A percentile compares a stretch with the other conserved stretches of the same genome.
These are phyloP conservation scores for Cetraspora pellucida DNA, from an alignment of 192 early-diverging fungal genomes.

Conservation along the genomic window DNA sequence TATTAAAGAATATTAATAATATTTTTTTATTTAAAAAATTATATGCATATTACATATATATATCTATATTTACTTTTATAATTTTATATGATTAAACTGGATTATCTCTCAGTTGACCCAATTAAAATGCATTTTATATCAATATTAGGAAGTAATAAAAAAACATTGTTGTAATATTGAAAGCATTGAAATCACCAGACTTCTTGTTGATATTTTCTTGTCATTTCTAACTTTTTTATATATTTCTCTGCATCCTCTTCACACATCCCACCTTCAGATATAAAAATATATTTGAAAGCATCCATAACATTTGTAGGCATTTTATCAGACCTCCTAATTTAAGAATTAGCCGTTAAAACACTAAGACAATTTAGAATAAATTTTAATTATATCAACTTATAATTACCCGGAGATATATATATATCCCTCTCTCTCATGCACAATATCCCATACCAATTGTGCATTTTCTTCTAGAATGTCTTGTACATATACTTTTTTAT, in stretches of 20 bases:
- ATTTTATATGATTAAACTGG: no score
- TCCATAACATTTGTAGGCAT: conserved; percentile 75
- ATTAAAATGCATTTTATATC: no score
- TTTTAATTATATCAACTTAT: neutral
- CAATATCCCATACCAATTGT: conserved; percentile 62
- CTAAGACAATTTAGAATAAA: neutral
- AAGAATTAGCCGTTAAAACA: neutral
- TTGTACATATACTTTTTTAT: conserved; percentile 82
- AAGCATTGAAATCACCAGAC: conserved; percentile 81
- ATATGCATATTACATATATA: no score
- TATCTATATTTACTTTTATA: no score
- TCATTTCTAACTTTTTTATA: conserved; percentile 64
- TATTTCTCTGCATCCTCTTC: conserved; percentile 61
- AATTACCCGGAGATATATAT: conserved; percentile 76
- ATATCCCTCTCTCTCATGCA: conserved; percentile 57
- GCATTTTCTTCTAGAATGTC: conserved; percentile 65
- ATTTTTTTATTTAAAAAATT: no score
- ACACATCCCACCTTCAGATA: conserved; percentile 53
- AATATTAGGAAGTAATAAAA: no score
- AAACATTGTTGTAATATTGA: no score
- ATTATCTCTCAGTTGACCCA: no score
- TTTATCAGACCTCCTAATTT: conserved; percentile 62
- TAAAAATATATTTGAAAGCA: conserved; percentile 63
- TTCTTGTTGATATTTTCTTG: conserved; percentile 80
- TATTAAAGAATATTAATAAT: no score